Percentiles rank a stretch among this genome's conserved stretches.
Conservation (phyloP, 768 basidiomycete genomes). For the Leccinellum rugosiceps region DNA sequence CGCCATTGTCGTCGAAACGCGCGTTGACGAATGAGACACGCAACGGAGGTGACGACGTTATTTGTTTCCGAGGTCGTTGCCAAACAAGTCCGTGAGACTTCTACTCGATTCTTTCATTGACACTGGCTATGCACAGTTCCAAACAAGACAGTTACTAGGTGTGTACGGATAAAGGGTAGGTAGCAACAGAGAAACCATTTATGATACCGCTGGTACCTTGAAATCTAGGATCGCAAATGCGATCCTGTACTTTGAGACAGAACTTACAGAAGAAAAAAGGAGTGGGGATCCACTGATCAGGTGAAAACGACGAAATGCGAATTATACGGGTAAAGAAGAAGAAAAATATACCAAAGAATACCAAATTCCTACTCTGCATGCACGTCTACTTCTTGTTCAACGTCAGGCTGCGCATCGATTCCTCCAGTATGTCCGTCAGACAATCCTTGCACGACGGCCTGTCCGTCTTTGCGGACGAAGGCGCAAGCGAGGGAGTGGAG, state of each 20-base stretch:
- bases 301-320: not conserved
- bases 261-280: not conserved
- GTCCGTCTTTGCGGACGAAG: conserved; percentile 15
- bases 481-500: not conserved
- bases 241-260: conserved; percentile 2
- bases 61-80: conserved; percentile 16
- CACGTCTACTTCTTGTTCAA: conserved; percentile 46
- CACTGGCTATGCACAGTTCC: conserved; percentile 13
- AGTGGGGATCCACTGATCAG: conserved; percentile 15
- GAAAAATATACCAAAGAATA: not conserved
- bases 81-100: conserved; percentile 26
- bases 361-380: not conserved
- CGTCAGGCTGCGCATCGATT: conserved; percentile 66
- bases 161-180: conserved; percentile 15
- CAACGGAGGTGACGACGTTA: not conserved
- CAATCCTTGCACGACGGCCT: conserved; percentile 21
- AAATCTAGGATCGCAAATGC: conserved; percentile 5
- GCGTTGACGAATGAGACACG: not conserved
- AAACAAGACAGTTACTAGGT: conserved; percentile 7
- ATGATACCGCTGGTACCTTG: not conserved
- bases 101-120: not conserved
- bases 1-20: conserved; percentile 38
- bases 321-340: conserved; percentile 12
- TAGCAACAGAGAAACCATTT: not conserved
- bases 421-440: conserved; percentile 51